Conservation (phyloP, 805 yeast species). For the Kluyveromyces dobzhanskii region DNA sequence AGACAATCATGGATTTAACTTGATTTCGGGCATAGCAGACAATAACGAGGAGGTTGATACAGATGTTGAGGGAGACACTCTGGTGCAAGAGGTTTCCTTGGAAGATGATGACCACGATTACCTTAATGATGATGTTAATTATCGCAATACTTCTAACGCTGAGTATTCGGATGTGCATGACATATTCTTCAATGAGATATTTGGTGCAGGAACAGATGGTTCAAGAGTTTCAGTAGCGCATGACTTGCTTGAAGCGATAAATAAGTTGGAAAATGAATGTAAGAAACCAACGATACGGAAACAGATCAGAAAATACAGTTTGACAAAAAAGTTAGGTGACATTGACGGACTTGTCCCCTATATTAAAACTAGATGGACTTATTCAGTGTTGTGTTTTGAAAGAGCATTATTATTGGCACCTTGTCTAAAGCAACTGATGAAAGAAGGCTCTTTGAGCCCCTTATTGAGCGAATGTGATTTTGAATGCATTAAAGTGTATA, state of each 20-base stretch:
- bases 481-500: slow-evolving; percentile 1
- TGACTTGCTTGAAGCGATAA: slow-evolving; percentile 1
- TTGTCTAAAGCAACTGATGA: slow-evolving; percentile 1
- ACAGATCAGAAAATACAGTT: not conserved
- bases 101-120: not conserved
- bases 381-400: slow-evolving; percentile 3
- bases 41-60: no score
- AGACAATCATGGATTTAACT: no score
- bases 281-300: not conserved
- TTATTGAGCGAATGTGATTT: not conserved
- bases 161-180: slow-evolving; percentile 1
- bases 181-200: slow-evolving; percentile 1
- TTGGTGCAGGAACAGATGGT: not conserved
- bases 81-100: not conserved
- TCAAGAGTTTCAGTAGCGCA: slow-evolving; percentile 2
- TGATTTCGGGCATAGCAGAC: no score
- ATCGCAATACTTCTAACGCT: no score
- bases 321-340: not conserved
- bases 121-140: no score
- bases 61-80: not conserved
- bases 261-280: slow-evolving; percentile 1
- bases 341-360: slow-evolving; percentile 2
- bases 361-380: slow-evolving; percentile 4
- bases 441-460: not conserved
- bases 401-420: slow-evolving; percentile 1